These are phyloP conservation scores for Talaromyces islandicus DNA, from an alignment of 2,329 filamentous ascomycete genomes.

Conservation along the genomic window DNA sequence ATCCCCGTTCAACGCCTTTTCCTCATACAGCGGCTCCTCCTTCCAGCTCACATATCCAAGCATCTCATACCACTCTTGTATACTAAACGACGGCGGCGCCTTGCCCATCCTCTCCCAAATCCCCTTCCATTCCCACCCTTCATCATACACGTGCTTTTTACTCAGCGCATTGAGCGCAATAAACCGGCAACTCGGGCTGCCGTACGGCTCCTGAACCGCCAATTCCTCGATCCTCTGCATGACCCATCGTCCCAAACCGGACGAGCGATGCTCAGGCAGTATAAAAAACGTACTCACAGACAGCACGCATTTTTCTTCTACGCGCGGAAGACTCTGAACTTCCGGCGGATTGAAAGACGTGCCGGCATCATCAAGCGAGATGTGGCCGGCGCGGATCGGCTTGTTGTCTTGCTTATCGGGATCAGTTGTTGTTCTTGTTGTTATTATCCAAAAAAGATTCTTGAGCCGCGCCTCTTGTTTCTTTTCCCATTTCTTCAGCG, in stretches of 20 bases:
- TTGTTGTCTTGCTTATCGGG: neutral
- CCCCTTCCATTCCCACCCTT: conserved; percentile 10
- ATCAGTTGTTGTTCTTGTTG: neutral
- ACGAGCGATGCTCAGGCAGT: conserved; percentile 15
- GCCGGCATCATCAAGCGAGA: conserved; percentile 19
- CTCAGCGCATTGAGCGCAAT: conserved; percentile 14
- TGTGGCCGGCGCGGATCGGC: conserved; percentile 18
- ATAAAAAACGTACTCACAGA: conserved; percentile 22
- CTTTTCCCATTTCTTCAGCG: conserved; percentile 11
- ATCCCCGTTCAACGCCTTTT: conserved; percentile 9
- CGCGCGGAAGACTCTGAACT: neutral
- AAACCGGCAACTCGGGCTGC: conserved; percentile 15
- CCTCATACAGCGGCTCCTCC: conserved; percentile 16
- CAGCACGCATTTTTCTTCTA: conserved; percentile 3
- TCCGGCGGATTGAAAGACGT: neutral
- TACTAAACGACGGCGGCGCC: conserved; percentile 12
- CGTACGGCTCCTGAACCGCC: conserved; percentile 12
- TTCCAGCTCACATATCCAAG: conserved; percentile 23
- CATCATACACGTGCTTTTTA: conserved; percentile 18
- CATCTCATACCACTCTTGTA: conserved; percentile 20
- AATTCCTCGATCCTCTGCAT: conserved; percentile 16
- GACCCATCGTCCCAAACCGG: conserved; percentile 13
- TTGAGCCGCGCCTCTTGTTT: conserved; percentile 13
- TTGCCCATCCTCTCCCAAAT: conserved; percentile 12
- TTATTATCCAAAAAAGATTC: conserved; percentile 18